Conservation (phyloP, 306 rosid species). For the Castanopsis chinensis region DNA sequence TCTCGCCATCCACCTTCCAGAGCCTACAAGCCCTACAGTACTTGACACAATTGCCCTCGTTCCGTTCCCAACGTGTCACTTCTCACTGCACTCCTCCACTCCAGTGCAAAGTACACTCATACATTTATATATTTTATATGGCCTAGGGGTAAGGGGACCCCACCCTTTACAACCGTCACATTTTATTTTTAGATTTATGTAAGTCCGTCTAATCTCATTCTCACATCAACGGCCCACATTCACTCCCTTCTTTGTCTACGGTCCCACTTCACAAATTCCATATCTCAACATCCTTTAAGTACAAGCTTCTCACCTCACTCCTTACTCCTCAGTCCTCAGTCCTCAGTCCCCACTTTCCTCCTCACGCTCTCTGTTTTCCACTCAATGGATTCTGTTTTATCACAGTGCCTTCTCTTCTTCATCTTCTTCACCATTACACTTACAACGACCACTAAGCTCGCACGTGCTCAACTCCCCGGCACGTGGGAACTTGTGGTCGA, state of each 20-base stretch:
- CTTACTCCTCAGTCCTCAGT: not conserved
- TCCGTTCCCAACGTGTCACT: too few species aligned
- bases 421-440: not conserved
- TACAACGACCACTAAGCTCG: not conserved
- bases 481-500: slow-evolving; percentile 68
- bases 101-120: too few species aligned
- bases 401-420: slow-evolving; percentile 1
- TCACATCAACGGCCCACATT: not conserved
- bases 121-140: too few species aligned
- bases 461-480: slow-evolving; percentile 78
- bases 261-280: not conserved
- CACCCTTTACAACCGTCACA: not conserved
- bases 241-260: not conserved
- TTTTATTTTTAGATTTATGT: not conserved
- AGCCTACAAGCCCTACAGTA: too few species aligned
- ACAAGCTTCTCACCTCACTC: slow-evolving; percentile 7
- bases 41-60: too few species aligned
- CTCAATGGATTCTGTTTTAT: slow-evolving; percentile 28
- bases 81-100: too few species aligned
- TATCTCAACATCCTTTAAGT: not conserved
- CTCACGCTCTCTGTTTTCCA: not conserved
- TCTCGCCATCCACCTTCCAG: too few species aligned
- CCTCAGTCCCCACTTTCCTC: not conserved
- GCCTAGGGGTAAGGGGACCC: not conserved
- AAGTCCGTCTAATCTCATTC: not conserved